These are phyloP conservation scores for Myxozyma sirexii DNA, from an alignment of 805 yeast species.

Conservation along the genomic window DNA sequence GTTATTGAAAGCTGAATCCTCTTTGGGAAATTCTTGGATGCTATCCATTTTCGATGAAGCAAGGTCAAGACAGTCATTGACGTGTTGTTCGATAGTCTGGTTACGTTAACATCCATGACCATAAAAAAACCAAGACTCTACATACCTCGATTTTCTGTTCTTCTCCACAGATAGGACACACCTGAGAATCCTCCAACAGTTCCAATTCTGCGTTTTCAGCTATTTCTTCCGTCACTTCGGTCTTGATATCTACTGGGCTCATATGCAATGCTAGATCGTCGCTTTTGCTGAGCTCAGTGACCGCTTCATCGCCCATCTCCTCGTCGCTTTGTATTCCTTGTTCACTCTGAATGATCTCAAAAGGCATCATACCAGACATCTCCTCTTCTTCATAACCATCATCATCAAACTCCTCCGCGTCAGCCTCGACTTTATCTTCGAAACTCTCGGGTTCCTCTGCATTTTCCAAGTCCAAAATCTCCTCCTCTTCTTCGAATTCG, in stretches of 20 bases:
- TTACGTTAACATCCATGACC: background rate
- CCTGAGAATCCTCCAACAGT: background rate
- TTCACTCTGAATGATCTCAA: background rate
- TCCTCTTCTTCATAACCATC: background rate
- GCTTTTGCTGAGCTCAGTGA: no score
- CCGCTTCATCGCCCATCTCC: background rate
- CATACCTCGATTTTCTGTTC: background rate
- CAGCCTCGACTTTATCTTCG: background rate
- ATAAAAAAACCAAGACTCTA: background rate
- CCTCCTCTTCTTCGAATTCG: constrained; percentile 3
- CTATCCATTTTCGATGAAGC: background rate
- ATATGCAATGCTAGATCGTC: no score
- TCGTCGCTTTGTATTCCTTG: background rate
- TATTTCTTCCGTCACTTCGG: background rate
- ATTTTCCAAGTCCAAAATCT: background rate
- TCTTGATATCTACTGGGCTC: background rate
- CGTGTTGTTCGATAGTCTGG: constrained; percentile 14
- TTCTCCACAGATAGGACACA: constrained; percentile 12
- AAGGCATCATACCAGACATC: background rate
- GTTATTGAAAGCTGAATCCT: background rate
- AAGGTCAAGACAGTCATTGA: constrained; percentile 10
- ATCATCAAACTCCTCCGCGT: background rate
- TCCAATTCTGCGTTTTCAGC: background rate
- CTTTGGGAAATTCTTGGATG: background rate
- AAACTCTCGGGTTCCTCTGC: no score